Percentiles rank a stretch among this genome's conserved stretches.
Evolutionary conservation across 106 monocot species (phyloP).

Genomic region (Cymbidium sinense): DNA sequence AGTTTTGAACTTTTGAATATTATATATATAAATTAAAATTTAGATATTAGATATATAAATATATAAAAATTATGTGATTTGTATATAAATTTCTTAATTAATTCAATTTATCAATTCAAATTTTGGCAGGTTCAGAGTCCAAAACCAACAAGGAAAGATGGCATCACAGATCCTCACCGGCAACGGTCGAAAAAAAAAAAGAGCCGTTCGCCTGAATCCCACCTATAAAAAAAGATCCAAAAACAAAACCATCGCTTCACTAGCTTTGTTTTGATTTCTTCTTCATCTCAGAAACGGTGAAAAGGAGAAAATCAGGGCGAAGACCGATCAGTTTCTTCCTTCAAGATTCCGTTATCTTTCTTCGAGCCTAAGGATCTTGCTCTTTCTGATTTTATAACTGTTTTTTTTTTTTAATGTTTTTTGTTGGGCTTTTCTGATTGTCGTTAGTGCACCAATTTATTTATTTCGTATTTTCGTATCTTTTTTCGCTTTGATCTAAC

Average conservation of each 20-base stretch:
- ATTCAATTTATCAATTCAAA: too few relatives aligned
- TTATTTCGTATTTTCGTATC: background rate
- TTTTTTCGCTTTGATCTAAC: conserved; percentile 3
- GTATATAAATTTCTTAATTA: too few relatives aligned
- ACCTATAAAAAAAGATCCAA: background rate
- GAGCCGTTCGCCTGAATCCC: background rate
- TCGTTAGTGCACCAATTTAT: background rate
- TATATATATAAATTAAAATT: too few relatives aligned
- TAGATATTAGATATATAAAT: too few relatives aligned
- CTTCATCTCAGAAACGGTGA: background rate
- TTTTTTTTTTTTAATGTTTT: background rate
- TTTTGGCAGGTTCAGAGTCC: too few relatives aligned
- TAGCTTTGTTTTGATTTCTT: background rate
- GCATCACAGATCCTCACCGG: background rate
- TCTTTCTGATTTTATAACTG: background rate
- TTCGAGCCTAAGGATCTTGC: background rate
- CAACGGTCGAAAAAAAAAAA: background rate
- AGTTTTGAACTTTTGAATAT: too few relatives aligned
- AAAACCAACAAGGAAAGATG: too few relatives aligned
- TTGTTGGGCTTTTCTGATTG: background rate
- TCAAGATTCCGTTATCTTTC: background rate
- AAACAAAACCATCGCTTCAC: background rate
- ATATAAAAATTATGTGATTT: too few relatives aligned
- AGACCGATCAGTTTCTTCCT: background rate
- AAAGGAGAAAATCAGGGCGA: background rate